These are phyloP conservation scores for Sarcocystis neurona DNA, from an alignment of 169 alveolate genomes.

Conservation along the genomic window DNA sequence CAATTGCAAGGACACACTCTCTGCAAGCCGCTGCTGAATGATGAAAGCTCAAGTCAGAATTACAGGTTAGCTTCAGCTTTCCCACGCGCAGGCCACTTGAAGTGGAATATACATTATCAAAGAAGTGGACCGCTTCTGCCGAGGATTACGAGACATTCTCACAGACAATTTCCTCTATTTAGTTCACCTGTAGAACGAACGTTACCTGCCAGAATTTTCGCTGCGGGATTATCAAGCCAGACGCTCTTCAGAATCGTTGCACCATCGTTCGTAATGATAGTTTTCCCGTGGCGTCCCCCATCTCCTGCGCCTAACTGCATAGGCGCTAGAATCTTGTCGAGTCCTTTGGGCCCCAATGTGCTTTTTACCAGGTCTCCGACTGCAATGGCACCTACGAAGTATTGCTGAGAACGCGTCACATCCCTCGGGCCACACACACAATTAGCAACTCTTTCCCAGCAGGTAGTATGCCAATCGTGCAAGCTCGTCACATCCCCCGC, in stretches of 20 bases:
- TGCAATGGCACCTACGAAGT: slow-evolving; percentile 97
- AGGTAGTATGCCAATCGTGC: not conserved
- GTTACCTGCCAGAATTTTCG: slow-evolving; percentile 92
- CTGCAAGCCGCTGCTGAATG: no score
- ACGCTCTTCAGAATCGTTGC: slow-evolving; percentile 98
- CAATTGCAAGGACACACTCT: no score
- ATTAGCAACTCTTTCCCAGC: not conserved
- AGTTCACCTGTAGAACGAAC: no score
- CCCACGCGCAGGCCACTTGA: no score
- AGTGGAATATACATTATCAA: no score
- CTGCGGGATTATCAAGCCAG: slow-evolving; percentile 99
- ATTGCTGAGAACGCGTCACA: slow-evolving; percentile 51
- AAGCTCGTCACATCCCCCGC: not conserved
- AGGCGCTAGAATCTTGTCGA: slow-evolving; percentile 97
- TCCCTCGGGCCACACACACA: not conserved
- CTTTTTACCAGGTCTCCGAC: slow-evolving; percentile 99
- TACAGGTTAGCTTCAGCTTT: no score
- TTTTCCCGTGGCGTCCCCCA: slow-evolving; percentile 81
- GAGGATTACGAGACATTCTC: no score
- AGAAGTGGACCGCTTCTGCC: no score
- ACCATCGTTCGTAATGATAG: slow-evolving; percentile 98
- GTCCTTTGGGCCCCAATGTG: slow-evolving; percentile 94
- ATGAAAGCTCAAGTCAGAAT: no score
- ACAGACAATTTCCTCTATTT: no score
- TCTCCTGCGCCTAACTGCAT: slow-evolving; percentile 83